Conservation (phyloP, 176 grass and related monocot species). For the Carex pumila region DNA sequence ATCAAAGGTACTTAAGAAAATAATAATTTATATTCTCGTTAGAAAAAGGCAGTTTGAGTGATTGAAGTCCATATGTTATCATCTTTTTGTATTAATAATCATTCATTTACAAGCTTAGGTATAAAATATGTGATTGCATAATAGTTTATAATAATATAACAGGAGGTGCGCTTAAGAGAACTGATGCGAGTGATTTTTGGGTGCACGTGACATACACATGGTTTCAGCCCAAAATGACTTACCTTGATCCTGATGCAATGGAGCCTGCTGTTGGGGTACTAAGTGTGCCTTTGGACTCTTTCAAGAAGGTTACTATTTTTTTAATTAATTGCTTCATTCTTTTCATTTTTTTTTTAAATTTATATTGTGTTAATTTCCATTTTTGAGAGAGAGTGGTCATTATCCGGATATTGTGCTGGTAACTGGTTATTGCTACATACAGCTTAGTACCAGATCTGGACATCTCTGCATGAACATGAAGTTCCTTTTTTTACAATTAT, state of each 20-base stretch:
- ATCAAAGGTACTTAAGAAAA: constrained; percentile 57
- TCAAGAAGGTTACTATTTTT: constrained; percentile 59
- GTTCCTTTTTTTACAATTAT: neutral
- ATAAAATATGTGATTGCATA: neutral
- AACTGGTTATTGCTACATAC: neutral
- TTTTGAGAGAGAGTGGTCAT: neutral
- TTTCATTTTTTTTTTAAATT: neutral
- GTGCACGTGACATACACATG: constrained; percentile 46
- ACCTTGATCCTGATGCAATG: constrained; percentile 69
- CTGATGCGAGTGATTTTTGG: constrained; percentile 75
- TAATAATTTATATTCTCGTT: neutral
- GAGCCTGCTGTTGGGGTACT: constrained; percentile 84
- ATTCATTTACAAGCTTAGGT: neutral
- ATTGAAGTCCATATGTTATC: neutral
- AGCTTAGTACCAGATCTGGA: neutral
- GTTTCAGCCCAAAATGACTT: constrained; percentile 85
- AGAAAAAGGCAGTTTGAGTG: neutral
- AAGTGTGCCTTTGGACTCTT: constrained; percentile 61
- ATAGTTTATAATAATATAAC: constrained; percentile 1
- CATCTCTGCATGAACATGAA: neutral
- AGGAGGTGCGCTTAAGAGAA: constrained; percentile 91
- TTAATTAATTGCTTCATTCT: neutral
- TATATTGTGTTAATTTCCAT: neutral
- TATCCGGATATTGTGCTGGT: neutral
- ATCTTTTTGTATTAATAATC: neutral